A percentile compares a stretch with the other conserved stretches of the same genome.
Conservation (phyloP, 2,329 filamentous ascomycete genomes). For the Sphaerostilbella broomeana region DNA sequence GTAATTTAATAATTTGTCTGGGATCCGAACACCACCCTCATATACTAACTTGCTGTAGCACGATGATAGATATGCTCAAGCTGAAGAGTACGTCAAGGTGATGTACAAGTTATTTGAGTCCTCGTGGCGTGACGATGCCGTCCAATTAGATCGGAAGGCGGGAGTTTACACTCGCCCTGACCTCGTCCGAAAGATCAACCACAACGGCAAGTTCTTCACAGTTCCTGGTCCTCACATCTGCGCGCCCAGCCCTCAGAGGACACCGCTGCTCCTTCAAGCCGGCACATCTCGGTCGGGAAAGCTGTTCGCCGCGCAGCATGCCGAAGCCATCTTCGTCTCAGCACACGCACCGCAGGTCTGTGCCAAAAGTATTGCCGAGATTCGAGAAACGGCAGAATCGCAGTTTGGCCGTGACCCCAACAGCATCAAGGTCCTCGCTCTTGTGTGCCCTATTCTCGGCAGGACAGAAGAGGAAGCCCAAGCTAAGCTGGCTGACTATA, state of each 20-base stretch:
- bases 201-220: slow-evolving; percentile 56
- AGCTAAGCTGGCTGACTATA: slow-evolving; percentile 56
- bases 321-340: slow-evolving; percentile 64
- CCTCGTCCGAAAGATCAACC: slow-evolving; percentile 58
- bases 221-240: slow-evolving; percentile 61
- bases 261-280: slow-evolving; percentile 63
- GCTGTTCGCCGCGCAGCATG: slow-evolving; percentile 61
- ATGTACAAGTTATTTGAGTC: slow-evolving; percentile 62
- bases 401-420: slow-evolving; percentile 50
- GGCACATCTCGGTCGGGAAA: slow-evolving; percentile 62
- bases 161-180: slow-evolving; percentile 48
- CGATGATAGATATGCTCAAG: slow-evolving; percentile 58
- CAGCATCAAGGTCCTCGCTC: slow-evolving; percentile 61
- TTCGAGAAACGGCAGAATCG: slow-evolving; percentile 48
- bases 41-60: slow-evolving; percentile 34
- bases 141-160: slow-evolving; percentile 50
- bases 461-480: slow-evolving; percentile 59
- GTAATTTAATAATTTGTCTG: slow-evolving; percentile 1
- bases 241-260: slow-evolving; percentile 60
- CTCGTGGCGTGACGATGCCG: slow-evolving; percentile 61
- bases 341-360: slow-evolving; percentile 57
- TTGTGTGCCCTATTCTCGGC: slow-evolving; percentile 59
- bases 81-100: slow-evolving; percentile 58
- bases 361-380: slow-evolving; percentile 55
- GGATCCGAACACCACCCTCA: neutral